These are phyloP conservation scores for Clavispora fructus DNA, from an alignment of 805 yeast species.

Conservation along the genomic window DNA sequence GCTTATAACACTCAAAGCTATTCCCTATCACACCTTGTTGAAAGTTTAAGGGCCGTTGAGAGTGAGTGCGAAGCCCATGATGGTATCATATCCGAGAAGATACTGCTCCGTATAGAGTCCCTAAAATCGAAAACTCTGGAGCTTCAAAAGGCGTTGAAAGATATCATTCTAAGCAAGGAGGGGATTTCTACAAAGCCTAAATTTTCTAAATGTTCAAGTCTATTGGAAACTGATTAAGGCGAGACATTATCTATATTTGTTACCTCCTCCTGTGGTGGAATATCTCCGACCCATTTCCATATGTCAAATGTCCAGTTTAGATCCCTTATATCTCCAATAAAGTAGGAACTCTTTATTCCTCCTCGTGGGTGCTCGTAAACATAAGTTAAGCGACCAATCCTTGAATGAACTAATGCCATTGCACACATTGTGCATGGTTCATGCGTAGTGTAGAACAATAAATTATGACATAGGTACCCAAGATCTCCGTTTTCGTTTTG, in stretches of 20 bases:
- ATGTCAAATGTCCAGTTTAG: slow-evolving; percentile 86
- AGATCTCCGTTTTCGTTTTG: slow-evolving; percentile 10
- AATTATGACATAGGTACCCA: slow-evolving; percentile 67
- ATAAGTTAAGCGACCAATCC: slow-evolving; percentile 67
- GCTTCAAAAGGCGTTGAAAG: background rate
- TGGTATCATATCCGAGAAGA: background rate
- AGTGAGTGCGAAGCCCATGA: background rate
- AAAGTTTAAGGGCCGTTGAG: background rate
- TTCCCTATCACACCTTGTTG: background rate
- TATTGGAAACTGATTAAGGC: background rate
- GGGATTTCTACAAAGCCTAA: background rate
- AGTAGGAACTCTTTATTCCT: slow-evolving; percentile 61
- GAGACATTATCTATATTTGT: background rate
- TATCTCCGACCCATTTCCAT: slow-evolving; percentile 59
- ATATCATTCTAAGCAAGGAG: background rate
- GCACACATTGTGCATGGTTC: slow-evolving; percentile 97
- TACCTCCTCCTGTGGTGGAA: background rate
- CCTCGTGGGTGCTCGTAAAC: slow-evolving; percentile 39
- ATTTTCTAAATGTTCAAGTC: background rate
- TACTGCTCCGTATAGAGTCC: background rate
- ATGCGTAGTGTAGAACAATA: slow-evolving; percentile 81
- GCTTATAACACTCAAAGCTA: background rate
- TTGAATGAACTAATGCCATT: slow-evolving; percentile 92
- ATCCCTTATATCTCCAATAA: slow-evolving; percentile 67
- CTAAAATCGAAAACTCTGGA: background rate